These are phyloP conservation scores for Rhizopogon sp. DNA, from an alignment of 768 basidiomycete species.

Conservation along the genomic window DNA sequence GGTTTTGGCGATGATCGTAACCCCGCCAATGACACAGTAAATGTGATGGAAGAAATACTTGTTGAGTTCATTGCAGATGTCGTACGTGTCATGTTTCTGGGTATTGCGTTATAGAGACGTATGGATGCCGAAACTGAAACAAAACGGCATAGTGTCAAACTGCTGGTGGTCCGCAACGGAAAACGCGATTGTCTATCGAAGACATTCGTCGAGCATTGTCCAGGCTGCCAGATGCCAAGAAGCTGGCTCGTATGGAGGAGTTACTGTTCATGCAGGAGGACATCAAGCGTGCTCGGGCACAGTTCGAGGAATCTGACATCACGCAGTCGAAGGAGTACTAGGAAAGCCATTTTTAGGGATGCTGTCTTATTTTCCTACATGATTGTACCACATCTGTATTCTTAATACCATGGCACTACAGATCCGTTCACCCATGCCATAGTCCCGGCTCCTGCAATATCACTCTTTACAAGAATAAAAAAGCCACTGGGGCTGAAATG, in stretches of 20 bases:
- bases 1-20: slow-evolving; percentile 91
- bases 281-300: slow-evolving; percentile 81
- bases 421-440: not conserved
- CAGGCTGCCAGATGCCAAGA: slow-evolving; percentile 84
- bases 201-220: slow-evolving; percentile 79
- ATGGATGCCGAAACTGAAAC: slow-evolving; percentile 4
- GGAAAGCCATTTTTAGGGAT: not conserved
- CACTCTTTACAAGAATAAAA: not conserved
- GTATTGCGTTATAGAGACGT: not conserved
- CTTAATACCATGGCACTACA: not conserved
- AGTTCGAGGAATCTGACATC: slow-evolving; percentile 60
- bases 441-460: not conserved
- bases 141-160: slow-evolving; percentile 54
- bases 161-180: slow-evolving; percentile 65
- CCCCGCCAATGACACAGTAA: slow-evolving; percentile 82
- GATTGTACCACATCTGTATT: slow-evolving; percentile 5
- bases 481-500: not conserved
- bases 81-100: slow-evolving; percentile 42
- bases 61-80: slow-evolving; percentile 89
- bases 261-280: slow-evolving; percentile 91
- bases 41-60: slow-evolving; percentile 91
- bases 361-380: slow-evolving; percentile 6
- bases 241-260: slow-evolving; percentile 89
- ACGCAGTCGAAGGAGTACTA: slow-evolving; percentile 43
- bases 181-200: slow-evolving; percentile 77